Evolutionary conservation across 2,329 filamentous ascomycete genomes (phyloP).

Genomic region (Lasiodiplodia theobromae): DNA sequence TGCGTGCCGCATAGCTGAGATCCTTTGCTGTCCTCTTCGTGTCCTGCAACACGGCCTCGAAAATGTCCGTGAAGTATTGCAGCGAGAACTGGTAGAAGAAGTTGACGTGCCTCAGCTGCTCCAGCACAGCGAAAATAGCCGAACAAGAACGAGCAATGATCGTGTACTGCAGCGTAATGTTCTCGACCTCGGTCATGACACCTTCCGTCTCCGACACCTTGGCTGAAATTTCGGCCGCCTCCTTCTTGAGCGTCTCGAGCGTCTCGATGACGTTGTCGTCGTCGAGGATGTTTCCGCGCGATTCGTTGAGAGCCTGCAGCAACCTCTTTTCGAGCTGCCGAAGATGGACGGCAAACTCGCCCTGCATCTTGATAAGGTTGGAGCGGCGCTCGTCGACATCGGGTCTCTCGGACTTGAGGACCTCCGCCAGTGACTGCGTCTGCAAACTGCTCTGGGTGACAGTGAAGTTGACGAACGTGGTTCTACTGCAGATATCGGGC

Average conservation of each 20-base stretch:
- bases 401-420: constrained; percentile 94
- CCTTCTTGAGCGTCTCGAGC: constrained; percentile 95
- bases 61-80: constrained; percentile 97
- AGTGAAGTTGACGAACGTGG: constrained; percentile 99
- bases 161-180: constrained; percentile 92
- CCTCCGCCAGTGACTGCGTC: constrained; percentile 96
- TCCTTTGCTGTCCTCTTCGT: constrained; percentile 76
- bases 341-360: constrained; percentile 98
- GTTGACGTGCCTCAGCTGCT: constrained; percentile 97
- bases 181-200: constrained; percentile 97
- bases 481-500: constrained; percentile 96
- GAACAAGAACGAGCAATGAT: constrained; percentile 94
- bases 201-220: constrained; percentile 98
- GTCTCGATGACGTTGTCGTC: constrained; percentile 99
- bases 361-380: constrained; percentile 97
- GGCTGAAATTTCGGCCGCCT: constrained; percentile 91
- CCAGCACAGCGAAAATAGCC: constrained; percentile 94
- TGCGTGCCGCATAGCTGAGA: constrained; percentile 77
- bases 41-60: constrained; percentile 85
- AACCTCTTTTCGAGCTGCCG: constrained; percentile 93
- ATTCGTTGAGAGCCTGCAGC: constrained; percentile 94
- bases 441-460: constrained; percentile 98
- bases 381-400: constrained; percentile 96
- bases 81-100: constrained; percentile 99
- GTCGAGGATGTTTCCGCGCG: constrained; percentile 95